phyloP scores from a whole-genome alignment of 768 basidiomycete species.

The Leccinum broughii region DNA sequence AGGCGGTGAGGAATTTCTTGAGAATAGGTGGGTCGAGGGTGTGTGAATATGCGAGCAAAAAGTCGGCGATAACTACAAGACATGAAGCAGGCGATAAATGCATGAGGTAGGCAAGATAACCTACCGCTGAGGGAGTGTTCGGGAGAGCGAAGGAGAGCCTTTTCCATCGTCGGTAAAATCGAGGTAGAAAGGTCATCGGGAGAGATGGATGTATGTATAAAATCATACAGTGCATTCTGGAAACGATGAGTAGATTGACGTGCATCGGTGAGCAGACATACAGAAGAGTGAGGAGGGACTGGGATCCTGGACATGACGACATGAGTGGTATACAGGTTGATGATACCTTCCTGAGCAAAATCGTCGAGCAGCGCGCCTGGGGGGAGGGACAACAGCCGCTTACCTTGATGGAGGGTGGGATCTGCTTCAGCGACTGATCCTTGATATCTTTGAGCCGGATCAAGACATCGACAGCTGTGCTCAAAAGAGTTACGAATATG shows the following conservation, averaged over 20 bases:
- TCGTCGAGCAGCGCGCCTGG: not conserved
- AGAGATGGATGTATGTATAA: conserved; percentile 52
- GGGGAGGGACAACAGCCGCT: not conserved
- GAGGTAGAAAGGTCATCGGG: conserved; percentile 39
- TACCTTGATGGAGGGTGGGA: conserved; percentile 51
- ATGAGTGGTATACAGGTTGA: conserved; percentile 56
- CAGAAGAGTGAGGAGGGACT: conserved; percentile 59
- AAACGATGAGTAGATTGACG: conserved; percentile 10
- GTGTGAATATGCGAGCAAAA: no score
- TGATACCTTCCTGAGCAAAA: conserved; percentile 49
- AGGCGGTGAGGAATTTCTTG: no score
- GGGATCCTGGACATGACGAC: conserved; percentile 68
- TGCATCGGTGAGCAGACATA: conserved; percentile 33
- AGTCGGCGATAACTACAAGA: no score
- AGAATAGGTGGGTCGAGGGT: no score
- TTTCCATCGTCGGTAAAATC: conserved; percentile 75
- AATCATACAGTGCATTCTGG: conserved; percentile 57
- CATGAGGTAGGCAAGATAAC: conserved; percentile 14
- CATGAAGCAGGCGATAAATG: not conserved
- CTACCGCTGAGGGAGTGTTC: conserved; percentile 70
- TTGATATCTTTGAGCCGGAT: conserved; percentile 62
- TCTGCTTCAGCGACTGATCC: conserved; percentile 41
- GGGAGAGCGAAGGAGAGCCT: conserved; percentile 77
- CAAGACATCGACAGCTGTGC: conserved; percentile 69
- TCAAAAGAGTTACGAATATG: conserved; percentile 53